Conservation (phyloP, 2,329 filamentous ascomycete species). For the Nigrospora oryzae region DNA sequence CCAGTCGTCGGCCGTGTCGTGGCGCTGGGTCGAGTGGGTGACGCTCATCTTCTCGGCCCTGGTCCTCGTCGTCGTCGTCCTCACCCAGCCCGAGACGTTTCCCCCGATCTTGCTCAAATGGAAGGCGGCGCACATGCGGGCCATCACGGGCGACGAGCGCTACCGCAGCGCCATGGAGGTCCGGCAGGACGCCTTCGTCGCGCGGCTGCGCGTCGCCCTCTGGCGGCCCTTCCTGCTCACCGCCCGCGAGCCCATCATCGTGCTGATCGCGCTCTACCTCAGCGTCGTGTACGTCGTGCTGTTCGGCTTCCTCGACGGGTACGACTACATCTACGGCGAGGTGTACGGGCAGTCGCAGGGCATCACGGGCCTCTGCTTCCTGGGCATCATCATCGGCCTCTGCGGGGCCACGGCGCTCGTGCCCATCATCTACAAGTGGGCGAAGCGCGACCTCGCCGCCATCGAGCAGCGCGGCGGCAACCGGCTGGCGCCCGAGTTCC, state of each 20-base stretch:
- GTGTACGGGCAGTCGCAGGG: conserved; percentile 28
- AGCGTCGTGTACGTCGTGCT: conserved; percentile 39
- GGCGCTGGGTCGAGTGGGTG: conserved; percentile 30
- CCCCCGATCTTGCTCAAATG: conserved; percentile 16
- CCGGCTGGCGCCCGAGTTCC: conserved; percentile 18
- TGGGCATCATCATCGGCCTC: conserved; percentile 28
- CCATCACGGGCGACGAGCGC: conserved; percentile 14
- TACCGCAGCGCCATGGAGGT: conserved; percentile 12
- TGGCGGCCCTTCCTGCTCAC: conserved; percentile 21
- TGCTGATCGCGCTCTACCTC: conserved; percentile 36
- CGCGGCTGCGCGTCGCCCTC: conserved; percentile 11
- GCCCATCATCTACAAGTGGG: conserved; percentile 14
- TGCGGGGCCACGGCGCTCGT: conserved; percentile 16
- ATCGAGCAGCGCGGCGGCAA: conserved; percentile 1
- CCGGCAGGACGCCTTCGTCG: conserved; percentile 10
- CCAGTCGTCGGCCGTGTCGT: conserved; percentile 5
- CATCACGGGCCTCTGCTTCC: conserved; percentile 28
- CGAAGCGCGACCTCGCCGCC: conserved; percentile 12
- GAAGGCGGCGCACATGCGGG: conserved; percentile 15
- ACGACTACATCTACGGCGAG: conserved; percentile 32
- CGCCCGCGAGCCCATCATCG: conserved; percentile 24
- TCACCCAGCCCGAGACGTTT: conserved; percentile 22
- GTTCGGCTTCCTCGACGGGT: conserved; percentile 40
- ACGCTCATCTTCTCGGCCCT: conserved; percentile 15
- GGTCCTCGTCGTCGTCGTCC: conserved; percentile 8